Percentiles rank a stretch among this genome's conserved stretches.
Evolutionary conservation across 805 yeast genomes (phyloP).

Genomic region (Komagataella populi): DNA sequence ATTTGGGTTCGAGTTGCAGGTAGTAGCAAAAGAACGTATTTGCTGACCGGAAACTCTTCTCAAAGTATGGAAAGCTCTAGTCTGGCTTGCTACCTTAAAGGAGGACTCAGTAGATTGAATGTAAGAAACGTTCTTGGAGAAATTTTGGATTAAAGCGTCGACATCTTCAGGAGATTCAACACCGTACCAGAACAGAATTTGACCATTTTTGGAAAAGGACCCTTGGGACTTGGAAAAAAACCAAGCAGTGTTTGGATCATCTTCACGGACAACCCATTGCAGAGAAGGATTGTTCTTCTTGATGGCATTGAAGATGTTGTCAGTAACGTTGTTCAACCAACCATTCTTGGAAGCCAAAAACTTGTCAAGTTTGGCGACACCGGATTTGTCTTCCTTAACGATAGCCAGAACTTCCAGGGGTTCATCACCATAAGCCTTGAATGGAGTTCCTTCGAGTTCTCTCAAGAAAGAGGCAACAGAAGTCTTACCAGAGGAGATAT

Average conservation of each 20-base stretch:
- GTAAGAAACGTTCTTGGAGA: constrained; percentile 25
- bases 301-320: constrained; percentile 78
- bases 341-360: constrained; percentile 81
- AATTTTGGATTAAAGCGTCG: constrained; percentile 47
- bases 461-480: constrained; percentile 77
- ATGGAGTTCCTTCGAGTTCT: constrained; percentile 43
- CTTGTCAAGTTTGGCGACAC: constrained; percentile 64
- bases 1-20: constrained; percentile 37
- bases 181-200: constrained; percentile 92
- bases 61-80: constrained; percentile 37
- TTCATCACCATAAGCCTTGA: constrained; percentile 86
- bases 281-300: constrained; percentile 58
- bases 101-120: constrained; percentile 26
- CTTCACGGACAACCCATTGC: constrained; percentile 86
- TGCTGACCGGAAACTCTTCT: constrained; percentile 10
- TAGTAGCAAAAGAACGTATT: constrained; percentile 16
- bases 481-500: constrained; percentile 51
- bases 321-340: constrained; percentile 96
- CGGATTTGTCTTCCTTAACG: constrained; percentile 37
- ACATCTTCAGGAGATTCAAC: constrained; percentile 48
- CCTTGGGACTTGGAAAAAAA: constrained; percentile 90
- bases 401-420: constrained; percentile 91
- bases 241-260: constrained; percentile 85
- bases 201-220: constrained; percentile 79
- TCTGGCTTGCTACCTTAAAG: constrained; percentile 31